A percentile compares a stretch with the other conserved stretches of the same genome.
Conservation (phyloP, 1,139 yeast species). For the Schizosaccharomyces versatilis region DNA sequence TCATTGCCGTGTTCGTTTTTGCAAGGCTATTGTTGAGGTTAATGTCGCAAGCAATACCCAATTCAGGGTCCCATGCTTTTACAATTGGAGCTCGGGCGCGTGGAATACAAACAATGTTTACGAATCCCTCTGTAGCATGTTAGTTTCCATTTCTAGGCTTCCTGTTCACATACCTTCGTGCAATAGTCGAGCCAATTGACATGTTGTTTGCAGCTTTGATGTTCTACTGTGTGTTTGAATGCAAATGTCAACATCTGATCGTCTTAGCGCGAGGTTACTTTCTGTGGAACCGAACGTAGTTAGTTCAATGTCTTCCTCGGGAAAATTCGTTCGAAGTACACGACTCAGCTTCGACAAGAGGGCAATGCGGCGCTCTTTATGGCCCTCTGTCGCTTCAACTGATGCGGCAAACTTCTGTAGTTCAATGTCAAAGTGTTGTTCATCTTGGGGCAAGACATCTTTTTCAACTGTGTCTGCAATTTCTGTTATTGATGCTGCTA, state of each 20-base stretch:
- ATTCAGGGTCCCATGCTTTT: constrained; percentile 15
- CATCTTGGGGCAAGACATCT: too few relatives aligned
- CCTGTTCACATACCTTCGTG: not conserved
- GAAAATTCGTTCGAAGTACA: not conserved
- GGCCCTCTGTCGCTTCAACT: too few relatives aligned
- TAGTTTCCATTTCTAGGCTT: not conserved
- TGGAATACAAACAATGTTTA: constrained; percentile 14
- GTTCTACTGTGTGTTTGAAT: not conserved
- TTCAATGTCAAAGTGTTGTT: too few relatives aligned
- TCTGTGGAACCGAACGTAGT: constrained; percentile 1
- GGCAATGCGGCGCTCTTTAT: too few relatives aligned
- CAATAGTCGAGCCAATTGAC: not conserved
- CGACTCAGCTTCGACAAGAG: not conserved
- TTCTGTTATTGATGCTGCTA: too few relatives aligned
- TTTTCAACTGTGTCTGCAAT: too few relatives aligned
- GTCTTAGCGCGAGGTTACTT: not conserved
- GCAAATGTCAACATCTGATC: not conserved
- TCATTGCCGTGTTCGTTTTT: constrained; percentile 14
- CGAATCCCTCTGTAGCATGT: constrained; percentile 12
- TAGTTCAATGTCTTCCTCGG: not conserved
- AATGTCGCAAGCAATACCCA: constrained; percentile 14
- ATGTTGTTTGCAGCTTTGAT: not conserved
- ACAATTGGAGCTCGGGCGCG: constrained; percentile 16
- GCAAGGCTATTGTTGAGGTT: constrained; percentile 15
- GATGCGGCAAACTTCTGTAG: too few relatives aligned